Evolutionary conservation across 805 yeast species (phyloP).

Genomic region (Sugiyamaella boreocaroliniensis): DNA sequence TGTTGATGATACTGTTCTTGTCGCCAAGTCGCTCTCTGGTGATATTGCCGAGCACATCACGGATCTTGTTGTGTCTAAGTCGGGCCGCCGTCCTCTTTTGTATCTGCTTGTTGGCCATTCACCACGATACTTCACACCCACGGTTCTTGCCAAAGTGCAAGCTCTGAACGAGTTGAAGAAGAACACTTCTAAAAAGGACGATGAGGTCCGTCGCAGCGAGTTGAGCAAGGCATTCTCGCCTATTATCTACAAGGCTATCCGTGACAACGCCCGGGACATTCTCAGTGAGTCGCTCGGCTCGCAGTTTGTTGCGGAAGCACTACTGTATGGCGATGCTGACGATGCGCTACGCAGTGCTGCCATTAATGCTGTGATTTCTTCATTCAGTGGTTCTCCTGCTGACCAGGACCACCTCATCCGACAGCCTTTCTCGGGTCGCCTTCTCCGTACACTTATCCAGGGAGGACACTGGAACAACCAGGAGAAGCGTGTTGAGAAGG

Average conservation of each 20-base stretch:
- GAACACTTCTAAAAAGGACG: conserved; percentile 80
- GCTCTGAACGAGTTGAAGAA: conserved; percentile 55
- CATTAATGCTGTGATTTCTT: conserved; percentile 49
- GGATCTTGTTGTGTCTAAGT: conserved; percentile 59
- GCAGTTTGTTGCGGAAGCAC: conserved; percentile 72
- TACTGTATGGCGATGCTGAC: conserved; percentile 49
- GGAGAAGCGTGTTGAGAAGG: conserved; percentile 44
- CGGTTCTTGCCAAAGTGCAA: conserved; percentile 48
- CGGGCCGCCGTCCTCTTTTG: conserved; percentile 81
- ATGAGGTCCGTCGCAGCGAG: conserved; percentile 66
- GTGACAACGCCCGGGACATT: conserved; percentile 44
- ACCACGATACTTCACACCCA: conserved; percentile 75
- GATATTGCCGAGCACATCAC: conserved; percentile 47
- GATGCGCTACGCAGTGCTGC: conserved; percentile 40
- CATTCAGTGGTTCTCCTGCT: conserved; percentile 50
- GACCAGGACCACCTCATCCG: conserved; percentile 58
- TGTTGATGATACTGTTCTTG: conserved; percentile 87
- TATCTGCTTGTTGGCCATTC: conserved; percentile 73
- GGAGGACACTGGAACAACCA: conserved; percentile 78
- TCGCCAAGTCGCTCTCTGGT: conserved; percentile 61
- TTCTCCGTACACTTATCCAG: conserved; percentile 69
- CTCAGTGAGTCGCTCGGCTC: conserved; percentile 71
- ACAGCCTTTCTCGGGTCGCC: conserved; percentile 67
- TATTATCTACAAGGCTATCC: conserved; percentile 49
- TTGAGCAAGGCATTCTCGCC: conserved; percentile 61